phyloP scores from a whole-genome alignment of 768 basidiomycete species.

The Coprinopsis strossmayeri region DNA sequence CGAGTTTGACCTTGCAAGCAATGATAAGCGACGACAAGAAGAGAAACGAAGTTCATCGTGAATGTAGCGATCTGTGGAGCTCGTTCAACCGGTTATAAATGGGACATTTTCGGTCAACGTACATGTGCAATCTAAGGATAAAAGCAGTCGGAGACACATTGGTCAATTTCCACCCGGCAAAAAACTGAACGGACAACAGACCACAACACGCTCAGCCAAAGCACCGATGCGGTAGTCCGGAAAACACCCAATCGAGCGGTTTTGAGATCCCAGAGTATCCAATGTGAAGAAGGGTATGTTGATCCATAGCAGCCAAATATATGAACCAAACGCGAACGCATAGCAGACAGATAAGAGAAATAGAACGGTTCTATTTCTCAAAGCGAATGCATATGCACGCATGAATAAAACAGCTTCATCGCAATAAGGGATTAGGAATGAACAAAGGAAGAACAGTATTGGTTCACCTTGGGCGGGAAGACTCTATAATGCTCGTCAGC shows the following conservation, averaged over 20 bases:
- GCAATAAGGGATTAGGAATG: no score
- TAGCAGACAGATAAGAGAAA: no score
- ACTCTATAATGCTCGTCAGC: no score
- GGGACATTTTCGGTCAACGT: background rate
- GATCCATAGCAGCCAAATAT: no score
- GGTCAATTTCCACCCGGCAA: slow-evolving; percentile 19
- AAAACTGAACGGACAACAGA: slow-evolving; percentile 16
- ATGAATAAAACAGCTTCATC: no score
- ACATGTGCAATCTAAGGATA: background rate
- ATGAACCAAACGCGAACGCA: no score
- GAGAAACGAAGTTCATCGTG: slow-evolving; percentile 32
- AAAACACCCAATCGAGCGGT: slow-evolving; percentile 36
- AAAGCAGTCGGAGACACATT: background rate
- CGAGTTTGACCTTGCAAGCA: slow-evolving; percentile 15
- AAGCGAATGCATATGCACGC: no score
- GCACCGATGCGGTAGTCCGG: slow-evolving; percentile 27
- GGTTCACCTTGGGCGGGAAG: no score
- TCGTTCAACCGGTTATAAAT: background rate
- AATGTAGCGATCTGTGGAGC: slow-evolving; percentile 25
- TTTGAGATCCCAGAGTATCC: no score
- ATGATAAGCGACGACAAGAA: slow-evolving; percentile 26
- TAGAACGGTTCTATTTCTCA: no score
- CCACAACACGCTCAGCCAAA: slow-evolving; percentile 27
- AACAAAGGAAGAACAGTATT: no score
- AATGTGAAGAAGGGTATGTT: no score